These are phyloP conservation scores for Solidago caesia DNA, from an alignment of 129 eudicot genomes.

Conservation along the genomic window DNA sequence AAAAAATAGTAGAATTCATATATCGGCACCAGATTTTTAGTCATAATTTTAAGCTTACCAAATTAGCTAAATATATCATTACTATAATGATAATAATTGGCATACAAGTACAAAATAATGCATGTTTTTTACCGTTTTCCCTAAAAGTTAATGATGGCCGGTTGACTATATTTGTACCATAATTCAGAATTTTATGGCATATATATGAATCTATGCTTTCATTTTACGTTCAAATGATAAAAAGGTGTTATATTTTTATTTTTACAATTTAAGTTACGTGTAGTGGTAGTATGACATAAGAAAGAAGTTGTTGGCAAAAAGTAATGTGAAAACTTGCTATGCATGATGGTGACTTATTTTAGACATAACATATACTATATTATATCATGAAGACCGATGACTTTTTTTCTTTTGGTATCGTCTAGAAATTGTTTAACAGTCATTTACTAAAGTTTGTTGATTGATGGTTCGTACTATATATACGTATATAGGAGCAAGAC, in stretches of 20 bases:
- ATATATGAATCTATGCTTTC: conserved; percentile 33
- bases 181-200: conserved; percentile 32
- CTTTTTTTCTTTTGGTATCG: background rate
- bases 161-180: conserved; percentile 21
- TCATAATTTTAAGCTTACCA: no score
- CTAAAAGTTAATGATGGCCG: background rate
- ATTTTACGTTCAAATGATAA: conserved; percentile 28
- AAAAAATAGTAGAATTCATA: no score
- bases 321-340: background rate
- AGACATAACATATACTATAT: background rate
- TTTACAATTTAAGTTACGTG: background rate
- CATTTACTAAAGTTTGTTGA: no score
- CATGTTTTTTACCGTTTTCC: background rate
- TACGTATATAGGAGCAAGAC: no score
- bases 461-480: no score
- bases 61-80: no score
- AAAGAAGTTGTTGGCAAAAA: background rate
- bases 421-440: no score
- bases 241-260: conserved; percentile 4
- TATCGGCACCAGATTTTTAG: no score
- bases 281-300: background rate
- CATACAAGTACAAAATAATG: background rate
- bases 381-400: background rate
- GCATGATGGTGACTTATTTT: conserved; percentile 17
- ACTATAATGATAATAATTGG: no score